phyloP scores from a whole-genome alignment of 2,329 filamentous ascomycete species.

The Botrytis byssoidea region DNA sequence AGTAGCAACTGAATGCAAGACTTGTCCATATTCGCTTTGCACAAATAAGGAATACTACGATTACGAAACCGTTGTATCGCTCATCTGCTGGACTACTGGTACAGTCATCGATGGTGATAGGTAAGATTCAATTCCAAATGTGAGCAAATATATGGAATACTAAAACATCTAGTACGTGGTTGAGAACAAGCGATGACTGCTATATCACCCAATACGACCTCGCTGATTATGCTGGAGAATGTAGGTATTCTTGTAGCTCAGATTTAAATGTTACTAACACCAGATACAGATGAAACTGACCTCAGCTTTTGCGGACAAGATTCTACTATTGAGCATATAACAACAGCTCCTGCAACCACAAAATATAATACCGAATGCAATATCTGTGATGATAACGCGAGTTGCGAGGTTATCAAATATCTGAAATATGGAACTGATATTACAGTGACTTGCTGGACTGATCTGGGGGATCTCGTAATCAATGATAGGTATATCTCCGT shows the following conservation, averaged over 20 bases:
- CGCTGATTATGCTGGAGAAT: slow-evolving; percentile 25
- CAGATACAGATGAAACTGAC: slow-evolving; percentile 19
- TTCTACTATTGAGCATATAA: slow-evolving; percentile 25
- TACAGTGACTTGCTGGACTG: slow-evolving; percentile 28
- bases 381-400: slow-evolving; percentile 25
- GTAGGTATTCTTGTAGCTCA: slow-evolving; percentile 12
- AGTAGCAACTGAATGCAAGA: slow-evolving; percentile 30
- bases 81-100: slow-evolving; percentile 30
- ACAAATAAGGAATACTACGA: slow-evolving; percentile 27
- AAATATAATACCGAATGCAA: slow-evolving; percentile 31
- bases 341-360: slow-evolving; percentile 21
- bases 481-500: slow-evolving; percentile 23
- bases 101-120: slow-evolving; percentile 27
- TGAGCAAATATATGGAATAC: not conserved
- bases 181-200: slow-evolving; percentile 29
- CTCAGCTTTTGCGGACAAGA: slow-evolving; percentile 27
- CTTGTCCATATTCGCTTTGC: slow-evolving; percentile 31
- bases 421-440: slow-evolving; percentile 24
- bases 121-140: slow-evolving; percentile 17
- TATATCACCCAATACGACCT: slow-evolving; percentile 31
- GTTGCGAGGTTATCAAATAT: slow-evolving; percentile 26
- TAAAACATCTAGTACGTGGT: slow-evolving; percentile 25
- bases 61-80: slow-evolving; percentile 20
- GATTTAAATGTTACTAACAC: not conserved
- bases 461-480: slow-evolving; percentile 22